Base-by-base conservation (phyloP, 2,329 filamentous ascomycete species). In the Pseudonectria buxi region DNA sequence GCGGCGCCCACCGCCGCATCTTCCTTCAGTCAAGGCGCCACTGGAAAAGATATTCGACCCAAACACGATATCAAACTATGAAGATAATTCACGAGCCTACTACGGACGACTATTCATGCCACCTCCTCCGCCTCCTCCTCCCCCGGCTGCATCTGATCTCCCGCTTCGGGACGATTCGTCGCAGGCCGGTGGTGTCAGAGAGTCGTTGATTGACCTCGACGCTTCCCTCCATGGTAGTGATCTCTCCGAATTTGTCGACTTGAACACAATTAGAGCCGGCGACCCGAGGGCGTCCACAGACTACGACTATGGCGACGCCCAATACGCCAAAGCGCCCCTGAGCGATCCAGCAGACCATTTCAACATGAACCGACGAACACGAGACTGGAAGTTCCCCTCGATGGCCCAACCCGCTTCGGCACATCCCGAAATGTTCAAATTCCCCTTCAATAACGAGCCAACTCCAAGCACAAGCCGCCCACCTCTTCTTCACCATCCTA, bases 21-120 rank as follows among this genome's bases (percentile, higher is more conserved):
- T 81, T 6, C 71, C 74, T 2, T 71, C 72, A 1, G 61, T 77
- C 41, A 74, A 71, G 43, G 75, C 67, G 9, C 78, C 78, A 0
- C 57, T 82, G 4, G 77, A 81, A 45, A 81, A 79, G 43, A 63
- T 82, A 0, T 82, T 82, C 49, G 78, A 82, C 39, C 76, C 76
- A 5, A 77, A 81, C 50, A 81, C 78, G 1, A 71, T 78, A 24
- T 75, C 76, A 2, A 78, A 70, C 41, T 82, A 82, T 43, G 70
- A 78, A 15, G 77, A 81, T 40, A 81, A 81, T 43, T 77, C 75
- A 13, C 65, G 73, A 22, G 65, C 64, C 27, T 79, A 81, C 47
- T 82, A 82, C 46, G 72, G 74, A 13, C 63, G 60, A 24, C 58
- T 57, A 0, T 61, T 68, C 16, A 62, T 63, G 3, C 58, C 62